phyloP scores from a whole-genome alignment of 345 rosid species.

The Brassica carinata region DNA sequence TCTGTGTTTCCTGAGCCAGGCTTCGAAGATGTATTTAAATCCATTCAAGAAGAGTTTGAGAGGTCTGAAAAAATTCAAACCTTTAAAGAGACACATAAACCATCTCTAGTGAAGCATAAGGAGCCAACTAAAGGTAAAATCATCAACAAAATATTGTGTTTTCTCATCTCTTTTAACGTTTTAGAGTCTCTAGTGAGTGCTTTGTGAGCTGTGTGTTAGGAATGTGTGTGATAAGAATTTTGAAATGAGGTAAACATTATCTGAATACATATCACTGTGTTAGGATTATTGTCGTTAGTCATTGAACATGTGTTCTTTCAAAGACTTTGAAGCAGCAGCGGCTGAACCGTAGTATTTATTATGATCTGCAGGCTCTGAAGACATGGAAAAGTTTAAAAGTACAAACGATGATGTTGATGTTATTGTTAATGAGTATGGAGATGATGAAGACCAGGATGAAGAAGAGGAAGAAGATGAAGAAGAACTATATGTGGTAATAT shows the following conservation, averaged over 20 bases:
- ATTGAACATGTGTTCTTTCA: slow-evolving; percentile 2
- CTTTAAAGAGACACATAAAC: slow-evolving; percentile 50
- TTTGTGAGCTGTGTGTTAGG: neutral
- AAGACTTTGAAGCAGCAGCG: slow-evolving; percentile 7
- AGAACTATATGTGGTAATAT: slow-evolving; percentile 57
- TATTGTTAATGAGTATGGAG: slow-evolving; percentile 43
- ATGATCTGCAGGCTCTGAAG: slow-evolving; percentile 41
- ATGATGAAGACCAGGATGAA: slow-evolving; percentile 71
- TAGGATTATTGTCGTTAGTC: slow-evolving; percentile 10
- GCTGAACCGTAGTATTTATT: slow-evolving; percentile 30
- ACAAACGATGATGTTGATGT: slow-evolving; percentile 52
- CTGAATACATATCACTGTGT: neutral
- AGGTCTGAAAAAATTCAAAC: slow-evolving; percentile 64
- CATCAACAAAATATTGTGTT: neutral
- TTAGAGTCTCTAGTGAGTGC: neutral
- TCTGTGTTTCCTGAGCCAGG: slow-evolving; percentile 72
- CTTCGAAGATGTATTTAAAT: slow-evolving; percentile 68
- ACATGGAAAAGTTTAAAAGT: slow-evolving; percentile 42
- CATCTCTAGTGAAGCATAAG: slow-evolving; percentile 50
- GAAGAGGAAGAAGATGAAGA: slow-evolving; percentile 43
- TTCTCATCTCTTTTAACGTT: slow-evolving; percentile 2
- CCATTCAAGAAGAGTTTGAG: slow-evolving; percentile 71
- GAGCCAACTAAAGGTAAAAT: slow-evolving; percentile 55
- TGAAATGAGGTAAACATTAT: neutral
- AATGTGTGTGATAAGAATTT: neutral